Evolutionary conservation across 2,329 filamentous ascomycete genomes (phyloP).

Genomic region (Neonectria punicea): DNA sequence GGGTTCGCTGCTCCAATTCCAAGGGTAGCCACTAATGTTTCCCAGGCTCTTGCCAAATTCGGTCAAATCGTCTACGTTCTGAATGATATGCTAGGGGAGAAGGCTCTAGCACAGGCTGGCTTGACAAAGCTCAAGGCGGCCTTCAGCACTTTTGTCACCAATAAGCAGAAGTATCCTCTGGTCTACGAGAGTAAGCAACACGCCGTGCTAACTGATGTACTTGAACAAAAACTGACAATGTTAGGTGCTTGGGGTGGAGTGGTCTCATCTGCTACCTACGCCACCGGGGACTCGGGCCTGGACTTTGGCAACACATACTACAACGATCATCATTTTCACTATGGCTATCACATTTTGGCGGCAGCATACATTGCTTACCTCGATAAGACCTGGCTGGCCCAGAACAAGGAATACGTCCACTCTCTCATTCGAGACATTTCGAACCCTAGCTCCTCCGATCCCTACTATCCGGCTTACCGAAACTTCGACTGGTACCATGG

Average conservation of each 20-base stretch:
- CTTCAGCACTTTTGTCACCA: slow-evolving; percentile 73
- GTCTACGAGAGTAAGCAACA: slow-evolving; percentile 67
- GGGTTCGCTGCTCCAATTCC: slow-evolving; percentile 18
- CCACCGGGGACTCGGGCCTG: slow-evolving; percentile 71
- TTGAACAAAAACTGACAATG: slow-evolving; percentile 15
- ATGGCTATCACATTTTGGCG: slow-evolving; percentile 89
- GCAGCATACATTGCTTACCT: slow-evolving; percentile 85
- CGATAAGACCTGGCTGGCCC: slow-evolving; percentile 77
- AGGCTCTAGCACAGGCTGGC: slow-evolving; percentile 64
- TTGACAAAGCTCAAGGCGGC: slow-evolving; percentile 71
- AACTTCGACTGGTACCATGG: slow-evolving; percentile 95
- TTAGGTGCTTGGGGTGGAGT: slow-evolving; percentile 79
- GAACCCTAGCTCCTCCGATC: slow-evolving; percentile 77
- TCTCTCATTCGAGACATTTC: slow-evolving; percentile 83
- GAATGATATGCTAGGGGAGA: slow-evolving; percentile 70
- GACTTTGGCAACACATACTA: slow-evolving; percentile 95
- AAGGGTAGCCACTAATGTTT: slow-evolving; percentile 10
- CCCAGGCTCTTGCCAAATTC: slow-evolving; percentile 78
- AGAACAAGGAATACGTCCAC: slow-evolving; percentile 84
- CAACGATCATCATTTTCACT: slow-evolving; percentile 81
- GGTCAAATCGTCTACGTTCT: slow-evolving; percentile 74
- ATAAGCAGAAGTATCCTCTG: slow-evolving; percentile 74
- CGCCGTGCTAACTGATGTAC: not conserved
- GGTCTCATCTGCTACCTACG: slow-evolving; percentile 80
- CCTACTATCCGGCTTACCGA: slow-evolving; percentile 82